phyloP scores from a whole-genome alignment of 345 rosid genomes.

The Balakata baccata region DNA sequence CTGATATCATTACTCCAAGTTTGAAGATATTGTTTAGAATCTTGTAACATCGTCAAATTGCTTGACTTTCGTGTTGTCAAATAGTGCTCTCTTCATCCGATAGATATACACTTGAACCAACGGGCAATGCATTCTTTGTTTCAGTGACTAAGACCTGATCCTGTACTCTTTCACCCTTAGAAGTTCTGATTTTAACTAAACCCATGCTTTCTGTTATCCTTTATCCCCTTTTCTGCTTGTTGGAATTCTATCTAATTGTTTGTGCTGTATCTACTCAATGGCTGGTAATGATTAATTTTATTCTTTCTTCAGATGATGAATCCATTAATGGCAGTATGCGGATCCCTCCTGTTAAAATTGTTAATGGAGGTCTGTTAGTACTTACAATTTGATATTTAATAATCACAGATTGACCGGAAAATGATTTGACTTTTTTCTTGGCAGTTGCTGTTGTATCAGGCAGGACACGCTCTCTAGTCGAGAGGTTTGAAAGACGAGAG shows the following conservation, averaged over 20 bases:
- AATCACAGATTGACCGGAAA: constrained; percentile 11
- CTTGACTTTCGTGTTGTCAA: neutral
- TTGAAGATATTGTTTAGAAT: too few relatives aligned
- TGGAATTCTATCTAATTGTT: neutral
- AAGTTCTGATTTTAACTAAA: neutral
- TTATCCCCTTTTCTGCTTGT: constrained; percentile 1
- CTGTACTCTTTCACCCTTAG: neutral
- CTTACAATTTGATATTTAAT: constrained; percentile 18
- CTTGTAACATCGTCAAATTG: too few relatives aligned
- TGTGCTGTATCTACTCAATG: neutral
- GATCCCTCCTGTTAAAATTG: constrained; percentile 56
- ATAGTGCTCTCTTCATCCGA: neutral
- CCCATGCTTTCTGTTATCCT: neutral
- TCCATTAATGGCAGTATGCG: constrained; percentile 35
- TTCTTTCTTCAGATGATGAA: constrained; percentile 47
- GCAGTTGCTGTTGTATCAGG: constrained; percentile 91
- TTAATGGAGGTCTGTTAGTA: constrained; percentile 81
- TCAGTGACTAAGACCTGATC: neutral
- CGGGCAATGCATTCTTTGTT: neutral
- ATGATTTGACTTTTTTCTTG: constrained; percentile 22
- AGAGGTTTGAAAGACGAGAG: constrained; percentile 82
- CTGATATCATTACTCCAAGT: too few relatives aligned
- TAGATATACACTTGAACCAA: neutral
- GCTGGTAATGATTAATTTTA: constrained; percentile 17
- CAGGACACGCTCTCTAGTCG: constrained; percentile 85